Conservation (phyloP, 306 rosid genomes). For the Cyamopsis tetragonoloba region DNA sequence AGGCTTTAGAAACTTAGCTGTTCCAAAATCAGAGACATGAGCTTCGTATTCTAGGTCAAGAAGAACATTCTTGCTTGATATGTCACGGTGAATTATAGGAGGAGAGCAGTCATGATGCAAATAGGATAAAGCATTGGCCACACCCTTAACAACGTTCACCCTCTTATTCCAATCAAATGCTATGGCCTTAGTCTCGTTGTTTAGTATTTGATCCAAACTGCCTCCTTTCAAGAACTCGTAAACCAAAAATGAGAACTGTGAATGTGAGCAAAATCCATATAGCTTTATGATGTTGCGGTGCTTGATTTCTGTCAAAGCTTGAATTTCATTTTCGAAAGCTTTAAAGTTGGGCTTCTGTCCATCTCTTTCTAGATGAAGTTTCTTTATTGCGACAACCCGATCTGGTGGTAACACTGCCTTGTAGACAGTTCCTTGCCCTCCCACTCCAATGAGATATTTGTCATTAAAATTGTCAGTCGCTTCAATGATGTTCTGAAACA, state of each 20-base stretch:
- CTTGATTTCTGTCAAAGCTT: conserved; percentile 22
- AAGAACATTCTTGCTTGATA: conserved; percentile 31
- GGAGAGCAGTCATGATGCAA: conserved; percentile 20
- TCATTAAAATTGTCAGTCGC: conserved; percentile 22
- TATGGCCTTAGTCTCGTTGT: neutral
- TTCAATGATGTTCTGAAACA: conserved; percentile 22
- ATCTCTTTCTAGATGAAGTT: neutral
- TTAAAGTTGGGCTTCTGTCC: neutral
- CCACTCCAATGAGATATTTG: conserved; percentile 18
- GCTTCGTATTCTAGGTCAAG: conserved; percentile 24
- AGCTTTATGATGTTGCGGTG: conserved; percentile 28
- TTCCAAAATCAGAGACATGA: conserved; percentile 28
- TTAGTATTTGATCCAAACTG: conserved; percentile 10
- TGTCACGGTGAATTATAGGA: conserved; percentile 26
- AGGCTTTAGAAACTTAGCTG: conserved; percentile 17
- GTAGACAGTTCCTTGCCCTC: conserved; percentile 29
- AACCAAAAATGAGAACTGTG: conserved; percentile 25
- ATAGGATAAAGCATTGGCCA: conserved; percentile 23
- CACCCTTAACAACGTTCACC: conserved; percentile 24
- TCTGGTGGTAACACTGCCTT: conserved; percentile 1
- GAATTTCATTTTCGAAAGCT: conserved; percentile 19
- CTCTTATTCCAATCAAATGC: conserved; percentile 29
- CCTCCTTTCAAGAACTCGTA: conserved; percentile 24
- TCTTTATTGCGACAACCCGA: conserved; percentile 24
- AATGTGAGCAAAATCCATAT: conserved; percentile 23